These are phyloP conservation scores for Metschnikowia lachancei DNA, from an alignment of 805 yeast genomes.

Conservation along the genomic window DNA sequence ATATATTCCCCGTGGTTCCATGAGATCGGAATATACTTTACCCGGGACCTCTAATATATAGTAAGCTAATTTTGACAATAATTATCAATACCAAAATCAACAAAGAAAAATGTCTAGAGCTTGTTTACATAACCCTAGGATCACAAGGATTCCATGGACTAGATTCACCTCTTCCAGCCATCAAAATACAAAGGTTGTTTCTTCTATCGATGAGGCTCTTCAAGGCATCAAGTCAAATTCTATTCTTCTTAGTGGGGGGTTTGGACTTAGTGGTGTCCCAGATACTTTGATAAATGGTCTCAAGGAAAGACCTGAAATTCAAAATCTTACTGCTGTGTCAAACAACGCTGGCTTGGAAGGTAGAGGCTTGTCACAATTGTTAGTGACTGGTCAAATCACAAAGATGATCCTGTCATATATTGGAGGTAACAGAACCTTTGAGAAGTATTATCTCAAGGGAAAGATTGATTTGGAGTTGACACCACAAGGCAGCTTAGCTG, in stretches of 20 bases:
- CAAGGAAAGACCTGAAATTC: conserved; percentile 29
- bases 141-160: background rate
- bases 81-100: background rate
- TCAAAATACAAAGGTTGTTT: conserved; percentile 20
- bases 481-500: conserved; percentile 55
- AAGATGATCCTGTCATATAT: conserved; percentile 48
- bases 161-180: background rate
- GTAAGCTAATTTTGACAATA: background rate
- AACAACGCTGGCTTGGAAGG: conserved; percentile 50
- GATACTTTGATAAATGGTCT: conserved; percentile 43
- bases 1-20: background rate
- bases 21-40: background rate
- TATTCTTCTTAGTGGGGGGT: conserved; percentile 47
- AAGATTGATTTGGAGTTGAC: conserved; percentile 45
- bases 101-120: background rate
- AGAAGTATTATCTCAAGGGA: conserved; percentile 41
- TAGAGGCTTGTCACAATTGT: conserved; percentile 41
- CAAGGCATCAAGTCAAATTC: conserved; percentile 27
- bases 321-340: conserved; percentile 43
- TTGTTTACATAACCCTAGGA: background rate
- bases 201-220: conserved; percentile 30
- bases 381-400: conserved; percentile 42
- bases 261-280: conserved; percentile 49
- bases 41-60: background rate
- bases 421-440: conserved; percentile 44